Evolutionary conservation across 495 filamentous ascomycete species (phyloP), one percentile per base, ranked within the genome.

Genomic region (Tuber microsphaerosporum): DNA sequence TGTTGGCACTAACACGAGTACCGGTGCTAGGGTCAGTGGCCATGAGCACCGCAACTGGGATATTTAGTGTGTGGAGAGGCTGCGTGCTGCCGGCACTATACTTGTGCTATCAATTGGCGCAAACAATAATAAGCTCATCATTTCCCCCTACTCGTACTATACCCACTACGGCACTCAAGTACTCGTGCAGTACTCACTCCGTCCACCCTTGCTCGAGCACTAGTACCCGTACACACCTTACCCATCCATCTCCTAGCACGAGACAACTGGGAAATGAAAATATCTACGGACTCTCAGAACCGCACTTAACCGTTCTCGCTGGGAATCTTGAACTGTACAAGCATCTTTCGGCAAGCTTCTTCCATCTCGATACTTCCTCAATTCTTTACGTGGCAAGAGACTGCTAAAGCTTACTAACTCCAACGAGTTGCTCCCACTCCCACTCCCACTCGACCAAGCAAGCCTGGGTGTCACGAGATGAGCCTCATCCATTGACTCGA

Each of bases 401-500:
- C 71, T 74, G 12, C 19, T 72, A 26, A 74, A 37, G 34, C 34
- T 37, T 10, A 42, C 1, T 37, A 75, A 37, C 26, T 26, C 42
- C 43, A 19, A 69, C 26, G 41, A 71, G 73, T 22, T 69, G 69
- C 69, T 46, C 41, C 51, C 70, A 39, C 51, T 46, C 34, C 1
- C 37, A 44, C 69, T 72, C 44, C 70, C 37, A 44, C 69, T 72
- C 44, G 70, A 44, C 45, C 74, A 70, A 75, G 69, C 69, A 65
- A 43, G 44, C 69, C 69, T 72, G 31, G 48, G 71, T 71, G 75
- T 70, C 73, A 71, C 48, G 65, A 79, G 77, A 79, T 76, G 73
- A 73, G 77, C 72, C 78, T 75, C 61, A 74, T 75, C 72, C 71
- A 51, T 37, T 71, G 17, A 71, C 68, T 46, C 74, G 79, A 79